phyloP scores from a whole-genome alignment of 2,329 filamentous ascomycete genomes.

The Fusarium anguioides region DNA sequence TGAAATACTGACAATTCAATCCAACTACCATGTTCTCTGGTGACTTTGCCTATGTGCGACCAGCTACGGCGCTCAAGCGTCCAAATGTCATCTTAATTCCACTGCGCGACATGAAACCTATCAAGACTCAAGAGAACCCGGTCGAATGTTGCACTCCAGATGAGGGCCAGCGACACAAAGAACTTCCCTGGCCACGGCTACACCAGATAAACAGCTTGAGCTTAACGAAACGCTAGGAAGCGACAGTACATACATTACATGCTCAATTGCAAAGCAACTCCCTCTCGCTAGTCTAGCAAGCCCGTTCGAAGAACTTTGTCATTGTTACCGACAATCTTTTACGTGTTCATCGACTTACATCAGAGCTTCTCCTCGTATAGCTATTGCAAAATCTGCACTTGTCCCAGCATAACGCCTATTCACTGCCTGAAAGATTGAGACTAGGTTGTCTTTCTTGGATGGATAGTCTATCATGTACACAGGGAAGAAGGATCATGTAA shows the following conservation, averaged over 20 bases:
- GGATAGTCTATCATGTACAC: too few species aligned
- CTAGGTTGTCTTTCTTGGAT: too few species aligned
- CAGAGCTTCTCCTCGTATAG: not conserved
- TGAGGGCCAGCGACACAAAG: not conserved
- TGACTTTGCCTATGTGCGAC: constrained; percentile 44
- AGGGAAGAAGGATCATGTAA: too few species aligned
- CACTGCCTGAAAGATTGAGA: too few species aligned
- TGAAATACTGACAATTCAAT: not conserved
- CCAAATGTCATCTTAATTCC: constrained; percentile 25
- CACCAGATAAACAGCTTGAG: not conserved
- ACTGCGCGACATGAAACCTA: constrained; percentile 17
- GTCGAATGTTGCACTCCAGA: not conserved
- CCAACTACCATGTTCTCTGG: constrained; percentile 41
- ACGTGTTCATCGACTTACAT: too few species aligned
- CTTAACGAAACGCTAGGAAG: not conserved
- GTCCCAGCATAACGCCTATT: not conserved
- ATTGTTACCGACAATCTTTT: not conserved
- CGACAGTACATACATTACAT: not conserved
- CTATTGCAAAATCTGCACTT: not conserved
- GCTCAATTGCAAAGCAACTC: not conserved
- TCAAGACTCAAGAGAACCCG: not conserved
- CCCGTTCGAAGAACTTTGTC: not conserved
- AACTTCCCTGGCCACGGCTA: not conserved
- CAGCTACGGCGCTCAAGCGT: not conserved
- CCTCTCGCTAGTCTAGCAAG: not conserved